These are phyloP conservation scores for Sordariomycetes sp. DNA, from an alignment of 2,329 filamentous ascomycete genomes.

Conservation along the genomic window DNA sequence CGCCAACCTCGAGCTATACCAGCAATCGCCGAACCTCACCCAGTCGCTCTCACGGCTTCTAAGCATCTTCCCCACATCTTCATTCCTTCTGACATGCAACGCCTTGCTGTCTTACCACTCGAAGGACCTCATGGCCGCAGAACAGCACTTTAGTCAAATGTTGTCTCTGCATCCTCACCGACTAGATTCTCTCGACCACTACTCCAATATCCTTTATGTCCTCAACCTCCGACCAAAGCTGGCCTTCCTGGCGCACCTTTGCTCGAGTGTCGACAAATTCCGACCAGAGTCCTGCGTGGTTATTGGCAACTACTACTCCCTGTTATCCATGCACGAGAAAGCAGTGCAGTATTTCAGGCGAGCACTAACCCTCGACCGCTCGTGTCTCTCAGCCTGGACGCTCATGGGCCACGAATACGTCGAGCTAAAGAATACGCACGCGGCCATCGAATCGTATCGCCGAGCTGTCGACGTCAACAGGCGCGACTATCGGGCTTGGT, in stretches of 20 bases:
- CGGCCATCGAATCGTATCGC: slow-evolving; percentile 92
- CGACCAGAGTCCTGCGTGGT: slow-evolving; percentile 95
- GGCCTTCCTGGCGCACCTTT: slow-evolving; percentile 85
- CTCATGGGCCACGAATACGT: slow-evolving; percentile 99
- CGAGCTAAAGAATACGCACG: slow-evolving; percentile 96
- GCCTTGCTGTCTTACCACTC: slow-evolving; percentile 85
- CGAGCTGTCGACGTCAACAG: slow-evolving; percentile 93
- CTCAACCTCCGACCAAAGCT: slow-evolving; percentile 81
- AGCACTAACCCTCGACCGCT: slow-evolving; percentile 80
- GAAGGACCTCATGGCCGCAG: slow-evolving; percentile 65
- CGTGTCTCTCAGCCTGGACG: slow-evolving; percentile 92
- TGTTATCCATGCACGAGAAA: slow-evolving; percentile 93
- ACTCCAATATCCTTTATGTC: slow-evolving; percentile 95
- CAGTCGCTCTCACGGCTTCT: slow-evolving; percentile 69
- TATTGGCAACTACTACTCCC: slow-evolving; percentile 92
- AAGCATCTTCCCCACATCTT: slow-evolving; percentile 75
- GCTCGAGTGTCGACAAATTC: slow-evolving; percentile 88
- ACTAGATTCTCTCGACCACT: slow-evolving; percentile 87
- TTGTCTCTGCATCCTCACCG: slow-evolving; percentile 66
- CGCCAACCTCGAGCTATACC: slow-evolving; percentile 85
- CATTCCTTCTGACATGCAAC: slow-evolving; percentile 84
- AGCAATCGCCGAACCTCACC: slow-evolving; percentile 68
- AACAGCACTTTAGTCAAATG: slow-evolving; percentile 65
- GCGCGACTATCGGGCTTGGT: slow-evolving; percentile 96
- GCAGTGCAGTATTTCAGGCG: slow-evolving; percentile 96